These are phyloP conservation scores for Magnaporthiopsis rhizophila DNA, from an alignment of 2,329 filamentous ascomycete species.

Conservation along the genomic window DNA sequence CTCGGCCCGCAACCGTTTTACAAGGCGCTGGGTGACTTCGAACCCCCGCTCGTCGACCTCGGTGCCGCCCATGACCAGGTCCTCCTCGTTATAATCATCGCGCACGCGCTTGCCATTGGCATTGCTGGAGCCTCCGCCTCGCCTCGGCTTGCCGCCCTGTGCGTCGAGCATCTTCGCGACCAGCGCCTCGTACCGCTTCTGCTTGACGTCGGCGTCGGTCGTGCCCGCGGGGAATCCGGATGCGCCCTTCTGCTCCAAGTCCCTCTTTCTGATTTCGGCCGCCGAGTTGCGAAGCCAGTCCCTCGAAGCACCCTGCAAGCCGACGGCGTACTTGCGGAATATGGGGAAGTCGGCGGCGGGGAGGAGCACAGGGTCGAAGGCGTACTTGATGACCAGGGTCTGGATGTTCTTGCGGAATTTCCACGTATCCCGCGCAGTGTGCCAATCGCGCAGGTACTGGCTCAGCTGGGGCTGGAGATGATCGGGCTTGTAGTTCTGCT, in stretches of 20 bases:
- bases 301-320: conserved; percentile 68
- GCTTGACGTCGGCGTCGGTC: conserved; percentile 34
- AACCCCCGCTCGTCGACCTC: conserved; percentile 32
- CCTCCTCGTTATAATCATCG: conserved; percentile 39
- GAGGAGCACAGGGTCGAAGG: conserved; percentile 38
- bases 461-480: conserved; percentile 54
- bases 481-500: conserved; percentile 25
- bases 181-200: conserved; percentile 12
- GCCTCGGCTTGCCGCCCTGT: conserved; percentile 1
- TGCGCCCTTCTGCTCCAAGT: conserved; percentile 38
- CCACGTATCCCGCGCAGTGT: conserved; percentile 64
- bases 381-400: conserved; percentile 73
- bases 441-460: conserved; percentile 68
- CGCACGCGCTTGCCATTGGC: conserved; percentile 36
- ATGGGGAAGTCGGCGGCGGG: conserved; percentile 54
- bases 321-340: conserved; percentile 70
- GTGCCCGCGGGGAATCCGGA: conserved; percentile 34
- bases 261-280: conserved; percentile 48
- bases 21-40: conserved; percentile 44
- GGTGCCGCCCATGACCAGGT: conserved; percentile 34
- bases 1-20: conserved; percentile 57
- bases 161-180: conserved; percentile 13
- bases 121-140: conserved; percentile 14
- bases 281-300: conserved; percentile 61
- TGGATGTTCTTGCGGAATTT: conserved; percentile 97